phyloP scores from a whole-genome alignment of 257 asterid species.

The Cordia subcordata region DNA sequence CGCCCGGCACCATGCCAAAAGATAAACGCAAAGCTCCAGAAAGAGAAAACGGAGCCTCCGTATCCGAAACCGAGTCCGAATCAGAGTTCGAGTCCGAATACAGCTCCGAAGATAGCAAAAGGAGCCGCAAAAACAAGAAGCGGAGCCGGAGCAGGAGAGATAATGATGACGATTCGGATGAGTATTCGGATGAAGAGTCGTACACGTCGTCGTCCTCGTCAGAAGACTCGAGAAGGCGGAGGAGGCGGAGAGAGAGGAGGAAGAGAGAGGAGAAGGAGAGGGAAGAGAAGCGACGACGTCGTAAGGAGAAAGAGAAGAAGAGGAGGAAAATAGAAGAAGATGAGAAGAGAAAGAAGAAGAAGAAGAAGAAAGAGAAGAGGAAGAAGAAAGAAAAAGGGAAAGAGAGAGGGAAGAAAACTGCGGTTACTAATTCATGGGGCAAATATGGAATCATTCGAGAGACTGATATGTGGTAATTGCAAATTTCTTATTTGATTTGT shows the following conservation, averaged over 20 bases:
- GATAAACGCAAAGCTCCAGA: conserved; percentile 36
- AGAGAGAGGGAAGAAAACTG: conserved; percentile 66
- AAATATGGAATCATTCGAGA: conserved; percentile 90
- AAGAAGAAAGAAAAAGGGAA: conserved; percentile 37
- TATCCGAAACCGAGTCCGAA: conserved; percentile 30
- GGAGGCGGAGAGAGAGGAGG: conserved; percentile 39
- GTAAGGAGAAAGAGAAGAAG: conserved; percentile 47
- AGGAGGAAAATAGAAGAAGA: conserved; percentile 41
- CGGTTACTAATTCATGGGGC: conserved; percentile 92
- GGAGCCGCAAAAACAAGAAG: conserved; percentile 30
- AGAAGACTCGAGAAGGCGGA: conserved; percentile 38
- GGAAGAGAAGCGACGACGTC: conserved; percentile 21
- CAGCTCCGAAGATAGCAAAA: conserved; percentile 17
- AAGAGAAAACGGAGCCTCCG: conserved; percentile 38
- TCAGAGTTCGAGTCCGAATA: conserved; percentile 27
- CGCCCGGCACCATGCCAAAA: too few species aligned
- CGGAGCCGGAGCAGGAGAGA: conserved; percentile 42
- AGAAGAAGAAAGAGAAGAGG: conserved; percentile 32
- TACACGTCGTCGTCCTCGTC: conserved; percentile 36
- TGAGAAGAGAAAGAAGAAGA: conserved; percentile 28
- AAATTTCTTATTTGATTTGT: conserved; percentile 7
- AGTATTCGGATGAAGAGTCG: conserved; percentile 14
- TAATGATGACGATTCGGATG: conserved; percentile 23
- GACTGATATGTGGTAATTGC: conserved; percentile 92
- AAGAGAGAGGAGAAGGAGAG: conserved; percentile 33